Evolutionary conservation across 257 asterid species (phyloP).

Genomic region (Solanum stenotomum): DNA sequence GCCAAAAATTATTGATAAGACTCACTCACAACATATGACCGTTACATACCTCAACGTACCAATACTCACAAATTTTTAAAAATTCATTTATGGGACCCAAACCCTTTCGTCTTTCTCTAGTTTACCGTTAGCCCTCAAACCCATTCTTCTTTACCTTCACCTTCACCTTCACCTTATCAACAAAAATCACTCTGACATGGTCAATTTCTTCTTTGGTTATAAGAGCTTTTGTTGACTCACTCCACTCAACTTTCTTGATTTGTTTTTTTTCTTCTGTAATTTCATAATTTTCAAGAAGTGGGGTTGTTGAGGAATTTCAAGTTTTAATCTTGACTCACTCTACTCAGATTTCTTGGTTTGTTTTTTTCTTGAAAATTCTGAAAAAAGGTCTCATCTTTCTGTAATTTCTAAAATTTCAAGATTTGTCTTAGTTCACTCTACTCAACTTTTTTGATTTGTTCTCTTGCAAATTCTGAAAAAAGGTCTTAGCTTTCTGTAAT

Average conservation of each 20-base stretch:
- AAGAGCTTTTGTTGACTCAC: background rate
- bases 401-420: background rate
- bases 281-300: background rate
- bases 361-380: background rate
- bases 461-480: background rate
- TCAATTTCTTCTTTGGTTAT: background rate
- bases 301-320: background rate
- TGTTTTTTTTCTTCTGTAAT: background rate
- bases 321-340: background rate
- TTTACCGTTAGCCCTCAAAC: slow-evolving; percentile 7
- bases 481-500: background rate
- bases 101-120: background rate
- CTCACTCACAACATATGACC: slow-evolving; percentile 12
- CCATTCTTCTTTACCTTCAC: background rate
- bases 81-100: background rate
- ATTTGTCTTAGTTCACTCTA: background rate
- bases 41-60: slow-evolving; percentile 22
- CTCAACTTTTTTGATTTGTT: background rate
- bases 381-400: background rate
- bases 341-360: background rate
- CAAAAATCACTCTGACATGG: background rate
- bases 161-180: background rate
- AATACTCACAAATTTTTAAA: background rate
- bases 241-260: background rate
- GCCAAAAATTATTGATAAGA: background rate